phyloP scores from a whole-genome alignment of 768 basidiomycete genomes.

The Cubamyces sp. region DNA sequence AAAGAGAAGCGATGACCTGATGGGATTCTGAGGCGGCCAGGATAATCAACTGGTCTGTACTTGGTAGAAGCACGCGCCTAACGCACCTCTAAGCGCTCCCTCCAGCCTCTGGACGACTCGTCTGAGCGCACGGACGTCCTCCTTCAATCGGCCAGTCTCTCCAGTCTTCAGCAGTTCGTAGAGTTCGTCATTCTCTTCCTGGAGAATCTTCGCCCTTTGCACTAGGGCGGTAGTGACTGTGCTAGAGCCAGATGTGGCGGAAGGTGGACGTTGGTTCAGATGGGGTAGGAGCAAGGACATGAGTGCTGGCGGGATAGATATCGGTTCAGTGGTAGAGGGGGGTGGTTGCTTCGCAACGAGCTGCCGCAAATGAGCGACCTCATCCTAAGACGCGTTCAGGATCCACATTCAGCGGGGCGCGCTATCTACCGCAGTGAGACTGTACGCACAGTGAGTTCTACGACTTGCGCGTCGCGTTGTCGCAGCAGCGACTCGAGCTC shows the following conservation, averaged over 20 bases:
- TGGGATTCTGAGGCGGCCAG: constrained; percentile 65
- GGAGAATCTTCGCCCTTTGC: constrained; percentile 70
- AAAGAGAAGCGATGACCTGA: constrained; percentile 65
- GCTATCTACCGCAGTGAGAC: constrained; percentile 15
- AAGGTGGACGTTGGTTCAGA: constrained; percentile 48
- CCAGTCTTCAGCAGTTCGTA: constrained; percentile 74
- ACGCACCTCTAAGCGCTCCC: constrained; percentile 73
- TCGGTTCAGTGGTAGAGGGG: constrained; percentile 60
- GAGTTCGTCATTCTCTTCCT: constrained; percentile 88
- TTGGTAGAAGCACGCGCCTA: constrained; percentile 13
- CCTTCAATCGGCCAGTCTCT: constrained; percentile 81
- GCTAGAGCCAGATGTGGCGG: constrained; percentile 37
- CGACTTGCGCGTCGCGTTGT: constrained; percentile 72
- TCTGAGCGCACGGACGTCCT: constrained; percentile 73
- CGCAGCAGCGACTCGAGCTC: constrained; percentile 82
- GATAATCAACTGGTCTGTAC: constrained; percentile 4
- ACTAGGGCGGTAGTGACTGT: constrained; percentile 76
- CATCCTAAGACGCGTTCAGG: constrained; percentile 54
- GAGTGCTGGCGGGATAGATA: constrained; percentile 73
- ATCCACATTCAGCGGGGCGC: constrained; percentile 19
- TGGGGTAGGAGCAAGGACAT: constrained; percentile 73
- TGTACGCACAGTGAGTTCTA: constrained; percentile 68
- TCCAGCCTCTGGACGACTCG: constrained; percentile 72
- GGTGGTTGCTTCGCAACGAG: constrained; percentile 64
- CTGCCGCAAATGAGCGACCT: constrained; percentile 69